These are phyloP conservation scores for Wallacemonas collosoma DNA, from an alignment of 208 protist species.

Conservation along the genomic window DNA sequence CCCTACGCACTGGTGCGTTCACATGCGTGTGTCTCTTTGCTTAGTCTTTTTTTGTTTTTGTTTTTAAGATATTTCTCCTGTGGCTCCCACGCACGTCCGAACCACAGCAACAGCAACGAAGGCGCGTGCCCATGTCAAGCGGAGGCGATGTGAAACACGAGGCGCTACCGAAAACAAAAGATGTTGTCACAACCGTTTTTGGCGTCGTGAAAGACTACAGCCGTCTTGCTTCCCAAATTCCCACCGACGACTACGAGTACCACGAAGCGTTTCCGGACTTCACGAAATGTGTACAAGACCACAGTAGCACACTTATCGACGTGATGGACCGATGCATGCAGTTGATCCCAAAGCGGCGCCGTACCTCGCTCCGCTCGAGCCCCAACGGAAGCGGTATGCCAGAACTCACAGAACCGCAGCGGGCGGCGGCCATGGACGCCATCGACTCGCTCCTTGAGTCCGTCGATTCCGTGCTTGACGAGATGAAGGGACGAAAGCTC, in stretches of 20 bases:
- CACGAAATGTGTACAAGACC: conserved; percentile 52
- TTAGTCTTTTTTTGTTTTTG: no score
- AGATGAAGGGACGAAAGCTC: conserved; percentile 65
- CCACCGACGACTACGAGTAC: conserved; percentile 80
- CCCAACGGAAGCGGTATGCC: conserved; percentile 22
- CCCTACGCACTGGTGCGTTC: no score
- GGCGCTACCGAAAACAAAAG: conserved; percentile 51
- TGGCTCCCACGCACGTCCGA: no score
- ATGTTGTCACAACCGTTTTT: conserved; percentile 67
- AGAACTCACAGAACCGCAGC: conserved; percentile 48
- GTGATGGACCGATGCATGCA: conserved; percentile 73
- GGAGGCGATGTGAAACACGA: not conserved
- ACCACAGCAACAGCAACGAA: no score
- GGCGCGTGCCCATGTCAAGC: no score
- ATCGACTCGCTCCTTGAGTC: conserved; percentile 86
- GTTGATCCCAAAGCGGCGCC: conserved; percentile 71
- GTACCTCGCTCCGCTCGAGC: conserved; percentile 27
- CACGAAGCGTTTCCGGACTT: conserved; percentile 85
- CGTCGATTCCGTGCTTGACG: conserved; percentile 82
- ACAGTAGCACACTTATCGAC: conserved; percentile 53
- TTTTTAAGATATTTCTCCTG: no score
- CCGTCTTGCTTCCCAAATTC: conserved; percentile 53
- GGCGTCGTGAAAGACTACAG: conserved; percentile 71
- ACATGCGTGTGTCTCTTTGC: no score
- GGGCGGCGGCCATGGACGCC: conserved; percentile 76